Evolutionary conservation across 2,329 filamentous ascomycete genomes (phyloP).

Genomic region (Pseudogymnoascus sp.): DNA sequence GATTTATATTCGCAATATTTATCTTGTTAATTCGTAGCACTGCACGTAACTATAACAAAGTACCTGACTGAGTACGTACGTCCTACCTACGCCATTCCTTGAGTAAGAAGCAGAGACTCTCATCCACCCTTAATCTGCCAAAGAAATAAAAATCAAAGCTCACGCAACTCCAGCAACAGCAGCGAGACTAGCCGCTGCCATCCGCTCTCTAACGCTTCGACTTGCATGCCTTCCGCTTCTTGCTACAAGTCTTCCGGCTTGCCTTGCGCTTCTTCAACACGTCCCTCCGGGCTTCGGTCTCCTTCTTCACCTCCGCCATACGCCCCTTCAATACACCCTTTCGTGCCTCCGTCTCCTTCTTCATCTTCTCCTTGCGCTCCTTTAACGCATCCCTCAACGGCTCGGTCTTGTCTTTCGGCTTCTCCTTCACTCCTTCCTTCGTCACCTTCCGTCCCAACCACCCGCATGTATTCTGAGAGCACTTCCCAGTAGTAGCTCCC

Average conservation of each 20-base stretch:
- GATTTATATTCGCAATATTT: slow-evolving; percentile 5
- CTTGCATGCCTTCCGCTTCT: not conserved
- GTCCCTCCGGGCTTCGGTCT: not conserved
- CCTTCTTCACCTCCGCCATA: not conserved
- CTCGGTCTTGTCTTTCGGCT: not conserved
- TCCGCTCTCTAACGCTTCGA: not conserved
- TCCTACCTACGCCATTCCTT: slow-evolving; percentile 5
- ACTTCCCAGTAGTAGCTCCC: not conserved
- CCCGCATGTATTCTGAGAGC: not conserved
- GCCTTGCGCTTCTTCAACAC: not conserved
- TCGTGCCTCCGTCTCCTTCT: not conserved
- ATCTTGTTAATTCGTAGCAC: slow-evolving; percentile 7
- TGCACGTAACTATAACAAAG: slow-evolving; percentile 7
- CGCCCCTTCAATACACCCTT: not conserved
- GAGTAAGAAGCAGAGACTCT: not conserved
- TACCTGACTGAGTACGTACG: slow-evolving; percentile 8
- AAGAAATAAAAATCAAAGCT: slow-evolving; percentile 5
- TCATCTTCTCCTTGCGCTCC: not conserved
- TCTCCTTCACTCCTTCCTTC: not conserved
- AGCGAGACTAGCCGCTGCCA: not conserved
- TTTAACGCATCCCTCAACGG: not conserved
- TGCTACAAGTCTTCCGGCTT: not conserved
- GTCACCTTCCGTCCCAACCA: not conserved
- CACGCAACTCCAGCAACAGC: not conserved
- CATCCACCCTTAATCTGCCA: not conserved